A percentile compares a stretch with the other conserved stretches of the same genome.
These are phyloP conservation scores for Sesbania bispinosa DNA, from an alignment of 306 rosid species.

Conservation along the genomic window DNA sequence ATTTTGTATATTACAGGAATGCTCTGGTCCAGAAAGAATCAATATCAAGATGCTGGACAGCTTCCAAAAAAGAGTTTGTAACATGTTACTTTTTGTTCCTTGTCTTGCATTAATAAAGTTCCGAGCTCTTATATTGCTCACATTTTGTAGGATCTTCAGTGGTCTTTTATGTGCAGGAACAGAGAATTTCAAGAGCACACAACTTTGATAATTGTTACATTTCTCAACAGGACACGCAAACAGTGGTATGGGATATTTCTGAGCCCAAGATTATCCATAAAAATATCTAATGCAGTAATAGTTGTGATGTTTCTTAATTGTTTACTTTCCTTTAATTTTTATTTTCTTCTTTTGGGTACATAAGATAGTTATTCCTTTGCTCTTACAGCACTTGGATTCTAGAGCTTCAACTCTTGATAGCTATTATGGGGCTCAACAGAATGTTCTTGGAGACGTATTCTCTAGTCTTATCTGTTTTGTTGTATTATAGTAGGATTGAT, in stretches of 20 bases:
- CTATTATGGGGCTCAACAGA: slow-evolving; percentile 33
- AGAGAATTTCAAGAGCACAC: slow-evolving; percentile 27
- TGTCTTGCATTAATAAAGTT: neutral
- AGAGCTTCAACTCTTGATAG: slow-evolving; percentile 41
- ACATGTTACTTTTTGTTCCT: slow-evolving; percentile 5
- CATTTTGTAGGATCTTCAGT: neutral
- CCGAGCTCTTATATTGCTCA: neutral
- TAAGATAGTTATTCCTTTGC: neutral
- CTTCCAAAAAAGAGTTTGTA: slow-evolving; percentile 45
- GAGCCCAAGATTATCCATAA: neutral
- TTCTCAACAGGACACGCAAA: slow-evolving; percentile 36
- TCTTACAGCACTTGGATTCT: slow-evolving; percentile 41
- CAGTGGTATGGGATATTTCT: slow-evolving; percentile 33
- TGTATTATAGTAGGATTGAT: neutral
- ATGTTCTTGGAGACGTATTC: slow-evolving; percentile 38
- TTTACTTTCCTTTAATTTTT: neutral
- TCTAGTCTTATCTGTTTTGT: neutral
- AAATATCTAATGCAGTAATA: neutral
- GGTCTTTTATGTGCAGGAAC: slow-evolving; percentile 39
- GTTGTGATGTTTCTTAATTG: neutral
- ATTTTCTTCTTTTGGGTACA: neutral
- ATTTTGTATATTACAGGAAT: slow-evolving; percentile 37
- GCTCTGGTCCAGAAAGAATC: slow-evolving; percentile 33
- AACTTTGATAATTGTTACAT: slow-evolving; percentile 28
- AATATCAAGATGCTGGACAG: slow-evolving; percentile 27